These are phyloP conservation scores for Oryza nivara DNA, from an alignment of 176 grass and related monocot genomes.

Conservation along the genomic window DNA sequence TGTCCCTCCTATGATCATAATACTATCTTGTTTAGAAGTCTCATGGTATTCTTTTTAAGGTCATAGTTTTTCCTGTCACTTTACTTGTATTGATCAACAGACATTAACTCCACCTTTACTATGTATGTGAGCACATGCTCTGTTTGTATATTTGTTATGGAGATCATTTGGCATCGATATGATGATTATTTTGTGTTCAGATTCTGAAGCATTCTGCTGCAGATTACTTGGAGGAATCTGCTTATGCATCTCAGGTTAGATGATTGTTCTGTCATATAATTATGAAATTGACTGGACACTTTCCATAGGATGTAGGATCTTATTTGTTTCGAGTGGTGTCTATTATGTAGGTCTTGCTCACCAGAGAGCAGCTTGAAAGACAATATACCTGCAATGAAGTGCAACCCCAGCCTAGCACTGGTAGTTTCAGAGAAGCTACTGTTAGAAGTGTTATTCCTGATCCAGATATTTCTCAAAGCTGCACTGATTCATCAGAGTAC, in stretches of 20 bases:
- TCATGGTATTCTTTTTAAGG: not conserved
- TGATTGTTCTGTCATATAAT: conserved; percentile 28
- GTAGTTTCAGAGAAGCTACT: conserved; percentile 57
- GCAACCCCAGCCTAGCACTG: conserved; percentile 40
- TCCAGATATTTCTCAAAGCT: conserved; percentile 69
- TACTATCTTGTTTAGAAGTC: not conserved
- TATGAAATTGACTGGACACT: conserved; percentile 29
- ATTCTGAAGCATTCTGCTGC: conserved; percentile 68
- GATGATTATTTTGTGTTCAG: conserved; percentile 49
- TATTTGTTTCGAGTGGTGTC: conserved; percentile 26
- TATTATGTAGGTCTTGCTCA: conserved; percentile 67
- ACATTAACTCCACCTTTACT: not conserved
- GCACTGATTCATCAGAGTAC: conserved; percentile 71
- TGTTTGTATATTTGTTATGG: not conserved
- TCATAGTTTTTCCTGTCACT: conserved; percentile 24
- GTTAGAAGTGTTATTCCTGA: conserved; percentile 86
- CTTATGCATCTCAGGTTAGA: conserved; percentile 76
- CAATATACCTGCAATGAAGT: conserved; percentile 37
- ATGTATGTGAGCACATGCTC: conserved; percentile 6
- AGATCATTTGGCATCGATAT: not conserved
- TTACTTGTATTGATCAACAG: conserved; percentile 35
- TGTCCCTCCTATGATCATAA: not conserved
- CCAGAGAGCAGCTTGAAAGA: conserved; percentile 70
- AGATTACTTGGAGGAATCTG: conserved; percentile 75
- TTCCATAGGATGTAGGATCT: conserved; percentile 17